Conservation (phyloP, 352 stramenopile genomes). For the Elongisporangium anandrum region DNA sequence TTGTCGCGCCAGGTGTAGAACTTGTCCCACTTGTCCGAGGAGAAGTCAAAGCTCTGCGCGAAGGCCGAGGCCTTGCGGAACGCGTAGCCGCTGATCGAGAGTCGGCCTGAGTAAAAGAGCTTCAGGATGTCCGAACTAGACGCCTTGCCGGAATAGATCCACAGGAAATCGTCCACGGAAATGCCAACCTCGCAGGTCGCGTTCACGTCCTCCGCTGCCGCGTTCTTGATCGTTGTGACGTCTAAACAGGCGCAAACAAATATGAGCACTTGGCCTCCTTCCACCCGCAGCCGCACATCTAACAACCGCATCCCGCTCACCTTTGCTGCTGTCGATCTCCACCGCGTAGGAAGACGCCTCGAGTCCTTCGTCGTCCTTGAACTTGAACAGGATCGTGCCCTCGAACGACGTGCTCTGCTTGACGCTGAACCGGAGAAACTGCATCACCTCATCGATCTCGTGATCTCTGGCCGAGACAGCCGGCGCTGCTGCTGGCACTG, state of each 20-base stretch:
- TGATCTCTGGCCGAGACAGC: constrained; percentile 31
- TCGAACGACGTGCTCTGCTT: constrained; percentile 66
- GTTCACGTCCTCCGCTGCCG: constrained; percentile 24
- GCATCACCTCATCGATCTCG: constrained; percentile 87
- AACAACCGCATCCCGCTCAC: constrained; percentile 12
- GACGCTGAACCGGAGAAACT: constrained; percentile 82
- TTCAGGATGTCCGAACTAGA: constrained; percentile 69
- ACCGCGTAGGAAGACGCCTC: constrained; percentile 64
- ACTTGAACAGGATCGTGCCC: constrained; percentile 85
- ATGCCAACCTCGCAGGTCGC: constrained; percentile 77
- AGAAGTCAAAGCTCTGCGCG: constrained; percentile 84
- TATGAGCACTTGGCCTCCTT: constrained; percentile 2
- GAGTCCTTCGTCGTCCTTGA: constrained; percentile 34
- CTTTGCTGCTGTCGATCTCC: constrained; percentile 37
- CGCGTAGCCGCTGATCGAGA: constrained; percentile 76
- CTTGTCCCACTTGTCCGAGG: constrained; percentile 68
- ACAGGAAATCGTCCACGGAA: constrained; percentile 84
- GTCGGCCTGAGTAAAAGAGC: constrained; percentile 75
- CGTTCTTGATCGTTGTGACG: constrained; percentile 62
- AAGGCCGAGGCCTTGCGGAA: constrained; percentile 81
- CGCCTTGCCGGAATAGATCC: constrained; percentile 84
- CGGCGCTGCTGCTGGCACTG: no score
- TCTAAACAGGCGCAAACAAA: constrained; percentile 12
- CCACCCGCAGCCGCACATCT: not conserved
- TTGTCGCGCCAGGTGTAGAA: constrained; percentile 67